Percentiles rank a stretch among this genome's conserved stretches.
phyloP scores from a whole-genome alignment of 805 yeast species.

The Yarrowia yakushimensis region DNA sequence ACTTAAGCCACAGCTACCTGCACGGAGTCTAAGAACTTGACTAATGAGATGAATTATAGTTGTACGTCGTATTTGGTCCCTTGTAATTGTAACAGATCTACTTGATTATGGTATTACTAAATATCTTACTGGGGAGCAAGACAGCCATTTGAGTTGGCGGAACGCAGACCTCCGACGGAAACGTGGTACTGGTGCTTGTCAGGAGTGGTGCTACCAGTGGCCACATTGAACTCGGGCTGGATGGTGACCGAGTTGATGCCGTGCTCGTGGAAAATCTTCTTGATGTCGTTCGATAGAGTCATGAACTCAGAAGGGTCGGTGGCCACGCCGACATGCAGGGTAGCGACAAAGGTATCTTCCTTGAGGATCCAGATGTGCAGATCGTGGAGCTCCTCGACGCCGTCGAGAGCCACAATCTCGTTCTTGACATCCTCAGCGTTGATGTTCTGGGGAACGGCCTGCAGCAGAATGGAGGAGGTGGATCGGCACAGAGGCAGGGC shows the following conservation, averaged over 20 bases:
- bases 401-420: slow-evolving; percentile 63
- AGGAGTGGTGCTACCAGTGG: slow-evolving; percentile 29
- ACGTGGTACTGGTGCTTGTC: slow-evolving; percentile 20
- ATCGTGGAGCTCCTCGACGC: slow-evolving; percentile 85
- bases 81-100: too few relatives aligned
- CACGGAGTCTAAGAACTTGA: too few relatives aligned
- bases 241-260: slow-evolving; percentile 93
- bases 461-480: slow-evolving; percentile 81
- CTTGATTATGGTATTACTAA: neutral
- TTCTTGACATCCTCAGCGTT: slow-evolving; percentile 69
- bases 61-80: neutral
- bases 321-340: slow-evolving; percentile 78
- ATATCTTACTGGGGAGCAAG: slow-evolving; percentile 18
- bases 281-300: slow-evolving; percentile 67
- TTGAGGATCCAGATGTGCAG: slow-evolving; percentile 95
- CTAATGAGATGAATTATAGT: neutral
- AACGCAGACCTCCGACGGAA: slow-evolving; percentile 23
- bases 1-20: too few relatives aligned
- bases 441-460: slow-evolving; percentile 86
- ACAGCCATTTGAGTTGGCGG: slow-evolving; percentile 23
- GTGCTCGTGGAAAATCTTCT: slow-evolving; percentile 72
- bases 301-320: slow-evolving; percentile 63
- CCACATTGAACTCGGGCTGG: slow-evolving; percentile 76
- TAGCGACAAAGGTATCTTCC: slow-evolving; percentile 81
- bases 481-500: slow-evolving; percentile 87